Conservation (phyloP, 2,329 filamentous ascomycete species). For the Stagonosporopsis tanaceti region DNA sequence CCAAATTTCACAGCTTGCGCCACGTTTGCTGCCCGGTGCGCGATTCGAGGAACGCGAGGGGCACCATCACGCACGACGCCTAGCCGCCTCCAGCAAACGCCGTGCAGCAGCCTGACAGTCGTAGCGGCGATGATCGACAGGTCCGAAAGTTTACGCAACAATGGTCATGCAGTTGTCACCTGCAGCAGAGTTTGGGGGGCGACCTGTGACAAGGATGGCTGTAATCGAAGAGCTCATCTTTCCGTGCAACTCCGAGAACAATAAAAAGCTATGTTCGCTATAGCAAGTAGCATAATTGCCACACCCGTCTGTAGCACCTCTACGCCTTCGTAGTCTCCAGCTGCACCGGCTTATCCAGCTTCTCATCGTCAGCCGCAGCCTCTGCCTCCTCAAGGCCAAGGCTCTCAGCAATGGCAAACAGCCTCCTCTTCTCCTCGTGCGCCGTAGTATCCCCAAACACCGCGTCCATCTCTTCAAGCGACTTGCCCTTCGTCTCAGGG, state of each 20-base stretch:
- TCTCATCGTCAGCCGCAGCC: conserved; percentile 25
- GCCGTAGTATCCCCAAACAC: conserved; percentile 85
- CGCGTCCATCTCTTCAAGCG: conserved; percentile 80
- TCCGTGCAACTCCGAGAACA: no score
- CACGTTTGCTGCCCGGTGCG: conserved; percentile 10
- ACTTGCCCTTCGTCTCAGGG: conserved; percentile 76
- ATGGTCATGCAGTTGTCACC: background rate
- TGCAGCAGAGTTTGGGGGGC: background rate
- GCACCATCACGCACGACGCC: background rate
- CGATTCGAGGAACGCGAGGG: conserved; percentile 18
- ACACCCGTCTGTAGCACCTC: no score
- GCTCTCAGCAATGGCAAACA: conserved; percentile 31
- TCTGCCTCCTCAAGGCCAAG: conserved; percentile 28
- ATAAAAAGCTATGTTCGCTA: no score
- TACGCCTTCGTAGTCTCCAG: conserved; percentile 11
- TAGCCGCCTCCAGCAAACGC: background rate
- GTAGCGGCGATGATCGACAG: conserved; percentile 19
- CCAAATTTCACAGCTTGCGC: conserved; percentile 13
- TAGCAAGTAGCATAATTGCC: no score
- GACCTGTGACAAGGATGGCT: no score
- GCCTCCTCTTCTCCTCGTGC: conserved; percentile 51
- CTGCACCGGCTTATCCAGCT: conserved; percentile 17
- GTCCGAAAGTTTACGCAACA: background rate
- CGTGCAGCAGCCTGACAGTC: conserved; percentile 11
- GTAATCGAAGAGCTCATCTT: no score